Conservation (phyloP, 345 rosid species). For the Iberis pinnata region DNA sequence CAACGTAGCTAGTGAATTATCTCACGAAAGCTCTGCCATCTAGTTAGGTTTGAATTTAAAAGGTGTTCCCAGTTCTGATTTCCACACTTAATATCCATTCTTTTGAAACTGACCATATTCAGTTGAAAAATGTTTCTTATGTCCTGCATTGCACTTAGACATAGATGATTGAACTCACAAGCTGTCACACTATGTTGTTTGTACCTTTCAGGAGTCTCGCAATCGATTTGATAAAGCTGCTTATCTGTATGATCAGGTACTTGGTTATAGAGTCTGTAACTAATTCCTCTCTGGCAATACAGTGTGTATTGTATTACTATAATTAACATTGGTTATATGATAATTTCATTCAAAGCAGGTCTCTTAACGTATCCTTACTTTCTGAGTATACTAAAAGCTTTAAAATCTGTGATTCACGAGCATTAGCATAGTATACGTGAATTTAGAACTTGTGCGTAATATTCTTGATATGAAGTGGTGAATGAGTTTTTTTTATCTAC, state of each 20-base stretch:
- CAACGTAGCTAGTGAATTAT: neutral
- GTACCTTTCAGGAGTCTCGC: constrained; percentile 64
- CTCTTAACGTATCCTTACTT: no score
- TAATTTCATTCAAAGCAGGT: neutral
- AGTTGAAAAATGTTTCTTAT: no score
- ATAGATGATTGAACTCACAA: neutral
- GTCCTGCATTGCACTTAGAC: no score
- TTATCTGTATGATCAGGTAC: constrained; percentile 76
- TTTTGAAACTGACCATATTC: no score
- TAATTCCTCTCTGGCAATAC: no score
- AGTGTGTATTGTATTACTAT: no score
- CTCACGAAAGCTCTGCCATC: constrained; percentile 7
- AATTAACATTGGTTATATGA: no score
- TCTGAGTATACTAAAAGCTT: neutral
- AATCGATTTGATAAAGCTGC: constrained; percentile 57
- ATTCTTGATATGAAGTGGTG: constrained; percentile 12
- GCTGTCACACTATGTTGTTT: constrained; percentile 16
- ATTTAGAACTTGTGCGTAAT: constrained; percentile 1
- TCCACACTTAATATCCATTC: no score
- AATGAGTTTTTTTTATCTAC: constrained; percentile 17
- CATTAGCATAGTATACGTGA: neutral
- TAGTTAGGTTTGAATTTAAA: no score
- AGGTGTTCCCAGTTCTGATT: no score
- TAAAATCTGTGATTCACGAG: neutral
- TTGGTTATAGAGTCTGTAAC: constrained; percentile 7